Conservation (phyloP, 805 yeast genomes). For the Candida orba region DNA sequence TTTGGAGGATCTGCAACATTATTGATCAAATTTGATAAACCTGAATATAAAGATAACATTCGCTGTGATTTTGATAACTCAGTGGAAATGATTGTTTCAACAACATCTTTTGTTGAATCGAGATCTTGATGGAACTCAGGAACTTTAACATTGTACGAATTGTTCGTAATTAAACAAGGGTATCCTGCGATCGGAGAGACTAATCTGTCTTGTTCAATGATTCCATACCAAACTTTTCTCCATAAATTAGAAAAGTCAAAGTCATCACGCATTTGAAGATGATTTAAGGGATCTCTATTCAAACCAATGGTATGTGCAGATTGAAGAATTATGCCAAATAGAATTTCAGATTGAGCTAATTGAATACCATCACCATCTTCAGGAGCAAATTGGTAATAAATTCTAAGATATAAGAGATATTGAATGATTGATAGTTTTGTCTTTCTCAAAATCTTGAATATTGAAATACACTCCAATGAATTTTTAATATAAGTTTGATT, state of each 20-base stretch:
- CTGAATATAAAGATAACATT: slow-evolving; percentile 11
- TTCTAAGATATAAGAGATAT: slow-evolving; percentile 32
- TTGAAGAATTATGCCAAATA: slow-evolving; percentile 33
- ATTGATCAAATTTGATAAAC: slow-evolving; percentile 16
- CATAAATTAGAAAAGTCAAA: slow-evolving; percentile 15
- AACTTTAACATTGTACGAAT: slow-evolving; percentile 12
- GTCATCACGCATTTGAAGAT: slow-evolving; percentile 13
- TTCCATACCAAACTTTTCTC: slow-evolving; percentile 21
- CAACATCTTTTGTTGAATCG: neutral
- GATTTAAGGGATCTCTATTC: slow-evolving; percentile 38
- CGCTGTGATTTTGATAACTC: slow-evolving; percentile 15
- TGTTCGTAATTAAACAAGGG: slow-evolving; percentile 12
- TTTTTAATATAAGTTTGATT: slow-evolving; percentile 29
- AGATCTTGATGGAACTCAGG: slow-evolving; percentile 6
- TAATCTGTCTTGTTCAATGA: slow-evolving; percentile 19
- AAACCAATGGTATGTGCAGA: slow-evolving; percentile 40
- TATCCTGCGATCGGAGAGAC: slow-evolving; percentile 19
- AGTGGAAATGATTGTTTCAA: slow-evolving; percentile 11
- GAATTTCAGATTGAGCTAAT: slow-evolving; percentile 32
- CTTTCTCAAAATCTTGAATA: slow-evolving; percentile 33
- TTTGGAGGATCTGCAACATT: slow-evolving; percentile 13
- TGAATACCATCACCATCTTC: slow-evolving; percentile 44
- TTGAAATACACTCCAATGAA: slow-evolving; percentile 34
- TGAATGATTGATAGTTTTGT: slow-evolving; percentile 37
- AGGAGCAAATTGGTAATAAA: slow-evolving; percentile 37